Base-by-base conservation (phyloP, 176 grass and related monocot genomes). In the Typha latifolia region DNA sequence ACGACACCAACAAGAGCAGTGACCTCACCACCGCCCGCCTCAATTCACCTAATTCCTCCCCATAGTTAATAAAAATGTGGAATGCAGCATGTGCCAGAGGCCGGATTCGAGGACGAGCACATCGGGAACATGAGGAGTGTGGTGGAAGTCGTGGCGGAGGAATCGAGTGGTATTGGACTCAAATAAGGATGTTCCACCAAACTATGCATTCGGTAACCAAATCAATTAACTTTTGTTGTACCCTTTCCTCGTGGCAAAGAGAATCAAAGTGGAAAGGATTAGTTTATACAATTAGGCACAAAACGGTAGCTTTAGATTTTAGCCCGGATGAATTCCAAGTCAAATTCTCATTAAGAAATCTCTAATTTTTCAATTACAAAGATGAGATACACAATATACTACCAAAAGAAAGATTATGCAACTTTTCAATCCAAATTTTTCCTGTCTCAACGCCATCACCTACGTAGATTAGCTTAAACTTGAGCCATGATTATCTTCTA, bases 21-120 rank as follows among this genome's bases (percentile, higher is more conserved):
- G 68, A 79, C 2, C 18, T 11, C 47, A 55, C 12, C 47, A 55
- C 12, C 43, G 48, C 56, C 48, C 47, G 47, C 49, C 66, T 77
- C 12, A 82, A 24, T 4, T 21, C 32, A 18, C 9, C 69, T 51
- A 96, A 26, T 0, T 77, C 71, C 7, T 96, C 77, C 0, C 84
- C 85, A 12, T 88, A 96, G 3, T 50, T 49, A 2, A 57, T n/a
- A 3, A 82, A 70, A 34, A 79, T 7, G 80, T 84, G 56, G 70
- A 67, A 61, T 91, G 92, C 31, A 96, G 82, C 92, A 96, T 89
- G 74, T 96, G 92, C 92, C 92, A 96, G 53, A 96, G 85, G 12
- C 92, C 92, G 6, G 92, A 88, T 76, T 88, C 92, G 21, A 96
- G 72, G 27, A 91, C 78, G 72, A 96, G 75, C 29, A 96, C 88